Conservation (phyloP, 371 early-diverging fungal species). For the Capillidium heterosporum region DNA sequence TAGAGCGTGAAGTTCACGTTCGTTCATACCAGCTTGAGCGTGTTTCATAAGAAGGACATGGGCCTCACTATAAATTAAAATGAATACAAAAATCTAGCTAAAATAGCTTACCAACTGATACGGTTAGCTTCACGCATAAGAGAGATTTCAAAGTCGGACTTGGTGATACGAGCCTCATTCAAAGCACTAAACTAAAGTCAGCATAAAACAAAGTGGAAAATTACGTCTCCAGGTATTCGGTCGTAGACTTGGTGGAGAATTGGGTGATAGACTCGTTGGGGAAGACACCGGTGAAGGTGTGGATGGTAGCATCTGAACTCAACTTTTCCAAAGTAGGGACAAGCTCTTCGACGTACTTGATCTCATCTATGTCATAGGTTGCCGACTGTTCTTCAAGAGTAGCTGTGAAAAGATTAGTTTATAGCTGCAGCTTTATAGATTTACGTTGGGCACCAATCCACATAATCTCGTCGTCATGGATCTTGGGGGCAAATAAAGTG, state of each 20-base stretch:
- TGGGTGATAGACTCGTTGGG: neutral
- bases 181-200: slow-evolving; percentile 13
- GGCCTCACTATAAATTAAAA: slow-evolving; percentile 21
- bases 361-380: slow-evolving; percentile 28
- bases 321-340: slow-evolving; percentile 10
- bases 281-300: neutral
- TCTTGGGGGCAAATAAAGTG: slow-evolving; percentile 24
- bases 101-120: slow-evolving; percentile 7
- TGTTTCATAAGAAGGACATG: slow-evolving; percentile 25
- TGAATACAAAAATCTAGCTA: slow-evolving; percentile 10
- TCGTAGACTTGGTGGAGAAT: neutral
- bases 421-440: neutral
- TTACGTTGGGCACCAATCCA: slow-evolving; percentile 26
- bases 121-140: slow-evolving; percentile 18
- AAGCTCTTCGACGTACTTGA: slow-evolving; percentile 15
- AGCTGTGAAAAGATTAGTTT: neutral
- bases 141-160: slow-evolving; percentile 27
- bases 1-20: slow-evolving; percentile 29
- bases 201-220: neutral
- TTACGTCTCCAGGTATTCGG: neutral
- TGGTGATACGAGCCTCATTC: slow-evolving; percentile 26
- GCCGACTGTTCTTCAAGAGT: slow-evolving; percentile 10
- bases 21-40: slow-evolving; percentile 21
- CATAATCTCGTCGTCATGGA: slow-evolving; percentile 17
- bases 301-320: neutral